These are phyloP conservation scores for Cystoderma amianthinum DNA, from an alignment of 768 basidiomycete species.

Conservation along the genomic window DNA sequence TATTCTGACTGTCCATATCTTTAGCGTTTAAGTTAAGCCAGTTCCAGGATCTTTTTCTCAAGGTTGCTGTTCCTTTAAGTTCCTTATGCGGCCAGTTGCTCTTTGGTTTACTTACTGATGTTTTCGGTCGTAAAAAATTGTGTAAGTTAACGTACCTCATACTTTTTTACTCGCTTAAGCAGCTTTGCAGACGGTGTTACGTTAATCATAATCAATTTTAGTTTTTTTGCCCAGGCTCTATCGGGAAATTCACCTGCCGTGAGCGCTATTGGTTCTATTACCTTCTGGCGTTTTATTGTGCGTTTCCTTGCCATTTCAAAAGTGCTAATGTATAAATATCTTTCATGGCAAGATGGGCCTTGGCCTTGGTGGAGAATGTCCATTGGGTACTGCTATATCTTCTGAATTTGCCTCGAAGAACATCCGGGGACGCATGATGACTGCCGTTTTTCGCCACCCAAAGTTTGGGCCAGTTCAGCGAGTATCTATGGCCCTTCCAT, in stretches of 20 bases:
- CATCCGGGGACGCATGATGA: constrained; percentile 82
- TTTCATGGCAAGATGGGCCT: constrained; percentile 70
- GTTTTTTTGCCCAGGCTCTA: constrained; percentile 74
- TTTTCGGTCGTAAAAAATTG: constrained; percentile 76
- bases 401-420: constrained; percentile 82
- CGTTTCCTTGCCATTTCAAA: constrained; percentile 55
- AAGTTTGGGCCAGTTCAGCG: constrained; percentile 82
- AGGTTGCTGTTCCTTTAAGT: constrained; percentile 72
- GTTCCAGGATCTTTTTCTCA: constrained; percentile 71
- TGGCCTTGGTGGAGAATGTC: constrained; percentile 89
- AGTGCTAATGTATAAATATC: too few relatives aligned
- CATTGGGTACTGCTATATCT: constrained; percentile 78
- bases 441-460: constrained; percentile 81
- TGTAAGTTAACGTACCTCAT: too few relatives aligned
- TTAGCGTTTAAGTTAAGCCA: constrained; percentile 32
- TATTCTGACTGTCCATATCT: neutral
- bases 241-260: constrained; percentile 63
- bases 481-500: constrained; percentile 12
- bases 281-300: constrained; percentile 91
- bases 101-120: constrained; percentile 78
- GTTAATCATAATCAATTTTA: constrained; percentile 77
- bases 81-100: constrained; percentile 70
- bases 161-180: too few relatives aligned
- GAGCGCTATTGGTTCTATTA: constrained; percentile 64
- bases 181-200: constrained; percentile 55